Conservation (phyloP, 306 rosid genomes). For the Canavalia gladiata region DNA sequence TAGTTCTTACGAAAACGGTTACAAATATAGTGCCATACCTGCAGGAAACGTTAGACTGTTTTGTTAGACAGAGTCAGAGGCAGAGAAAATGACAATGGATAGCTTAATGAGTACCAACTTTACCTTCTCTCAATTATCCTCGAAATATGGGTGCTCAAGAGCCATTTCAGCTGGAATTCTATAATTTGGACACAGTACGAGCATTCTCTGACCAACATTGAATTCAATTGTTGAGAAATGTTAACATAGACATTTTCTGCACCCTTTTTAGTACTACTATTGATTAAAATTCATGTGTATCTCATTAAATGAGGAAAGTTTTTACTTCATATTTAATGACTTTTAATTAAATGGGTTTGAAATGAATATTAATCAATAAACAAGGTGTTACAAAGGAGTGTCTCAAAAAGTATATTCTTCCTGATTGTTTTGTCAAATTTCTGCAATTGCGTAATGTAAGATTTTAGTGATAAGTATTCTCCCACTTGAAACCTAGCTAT, state of each 20-base stretch:
- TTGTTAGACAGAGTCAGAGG: background rate
- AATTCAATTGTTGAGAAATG: too few species aligned
- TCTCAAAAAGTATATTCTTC: too few species aligned
- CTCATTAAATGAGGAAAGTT: too few species aligned
- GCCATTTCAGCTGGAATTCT: constrained; percentile 45
- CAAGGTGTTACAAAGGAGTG: too few species aligned
- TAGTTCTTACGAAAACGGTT: background rate
- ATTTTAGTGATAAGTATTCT: background rate
- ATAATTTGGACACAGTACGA: background rate
- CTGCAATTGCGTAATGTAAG: background rate
- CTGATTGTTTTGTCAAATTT: background rate
- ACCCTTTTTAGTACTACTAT: too few species aligned
- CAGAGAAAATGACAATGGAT: background rate
- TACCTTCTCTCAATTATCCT: background rate
- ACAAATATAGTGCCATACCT: background rate
- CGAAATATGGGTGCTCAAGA: constrained; percentile 16
- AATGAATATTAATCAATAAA: too few species aligned
- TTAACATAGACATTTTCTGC: too few species aligned
- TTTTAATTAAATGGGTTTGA: background rate
- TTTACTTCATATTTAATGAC: too few species aligned
- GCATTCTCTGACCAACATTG: constrained; percentile 36
- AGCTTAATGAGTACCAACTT: background rate
- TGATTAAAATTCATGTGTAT: too few species aligned
- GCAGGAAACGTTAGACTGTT: background rate
- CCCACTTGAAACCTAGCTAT: background rate